Evolutionary conservation across 257 asterid genomes (phyloP), one percentile per base, ranked within the genome.

Genomic region (Gardenia jasminoides): DNA sequence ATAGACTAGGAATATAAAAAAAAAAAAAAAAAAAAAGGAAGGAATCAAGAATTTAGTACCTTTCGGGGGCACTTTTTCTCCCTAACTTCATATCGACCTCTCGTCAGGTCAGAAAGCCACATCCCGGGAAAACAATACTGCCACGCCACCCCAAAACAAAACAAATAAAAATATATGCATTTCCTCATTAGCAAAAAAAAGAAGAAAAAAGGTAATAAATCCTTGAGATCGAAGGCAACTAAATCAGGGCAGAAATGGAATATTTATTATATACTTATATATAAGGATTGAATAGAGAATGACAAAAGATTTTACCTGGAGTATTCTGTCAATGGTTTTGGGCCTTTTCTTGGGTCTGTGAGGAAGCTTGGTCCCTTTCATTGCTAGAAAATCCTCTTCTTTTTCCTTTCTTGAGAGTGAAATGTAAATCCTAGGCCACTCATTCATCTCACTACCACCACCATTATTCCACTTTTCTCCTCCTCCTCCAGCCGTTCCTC

Each of bases 321-420:
- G 88, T 56, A 90, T 88, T 85, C 89, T 90, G 87, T 85, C 91
- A 86, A 78, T 80, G 24, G 79, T 77, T 77, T 93, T 93, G 43
- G 97, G 90, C 80, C 97, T 86, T 78, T 91, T 93, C 88, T 93
- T 93, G 67, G 97, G 97, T 87, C 97, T 90, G 56, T 93, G 97
- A 70, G 97, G 95, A 15, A 92, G 97, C 80, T 91, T 93, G 11
- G 93, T 90, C 59, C 97, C 97, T 84, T 92, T 92, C 96, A 92
- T 90, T 39, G 91, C 88, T 86, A 91, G 83, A 77, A 91, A 92
- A 79, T 92, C 97, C 74, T 92, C 95, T 79, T 92, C 97, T 33
- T 92, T 92, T 71, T 92, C 97, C 83, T 91, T 91, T 76, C 91
- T 93, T 8, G 97, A 88, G 7, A 93, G 85, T 0, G 95, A 56